phyloP scores from a whole-genome alignment of 2,329 filamentous ascomycete genomes.

The Xylariales sp. region DNA sequence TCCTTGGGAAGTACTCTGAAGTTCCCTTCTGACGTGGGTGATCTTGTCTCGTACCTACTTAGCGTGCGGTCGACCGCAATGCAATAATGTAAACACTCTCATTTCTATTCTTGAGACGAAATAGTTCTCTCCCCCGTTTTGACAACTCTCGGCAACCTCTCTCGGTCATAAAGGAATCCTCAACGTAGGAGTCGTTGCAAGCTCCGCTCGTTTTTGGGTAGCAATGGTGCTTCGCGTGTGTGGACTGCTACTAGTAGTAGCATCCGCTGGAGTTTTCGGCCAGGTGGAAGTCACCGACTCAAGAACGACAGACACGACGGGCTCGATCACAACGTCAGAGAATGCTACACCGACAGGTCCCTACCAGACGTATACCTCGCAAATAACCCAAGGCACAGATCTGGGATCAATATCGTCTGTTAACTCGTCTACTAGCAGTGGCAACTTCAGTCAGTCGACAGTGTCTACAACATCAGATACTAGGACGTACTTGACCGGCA shows the following conservation, averaged over 20 bases:
- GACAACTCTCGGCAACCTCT: no score
- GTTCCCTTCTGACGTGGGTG: background rate
- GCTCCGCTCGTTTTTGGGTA: no score
- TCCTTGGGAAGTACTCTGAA: background rate
- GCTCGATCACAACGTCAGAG: slow-evolving; percentile 24
- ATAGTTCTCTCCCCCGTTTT: no score
- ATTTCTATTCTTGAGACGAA: no score
- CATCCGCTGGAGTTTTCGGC: slow-evolving; percentile 18
- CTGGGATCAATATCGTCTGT: slow-evolving; percentile 21
- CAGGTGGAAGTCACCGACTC: slow-evolving; percentile 31
- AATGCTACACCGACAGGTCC: slow-evolving; percentile 36
- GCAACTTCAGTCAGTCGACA: slow-evolving; percentile 26
- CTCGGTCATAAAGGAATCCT: no score
- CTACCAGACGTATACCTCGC: slow-evolving; percentile 40
- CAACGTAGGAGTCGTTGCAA: no score
- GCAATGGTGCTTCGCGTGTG: slow-evolving; percentile 17
- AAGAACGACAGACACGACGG: slow-evolving; percentile 31
- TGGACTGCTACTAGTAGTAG: slow-evolving; percentile 20
- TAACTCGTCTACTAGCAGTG: slow-evolving; percentile 23
- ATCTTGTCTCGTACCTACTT: no score
- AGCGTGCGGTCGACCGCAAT: no score
- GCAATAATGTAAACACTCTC: no score
- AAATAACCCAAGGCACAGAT: slow-evolving; percentile 33
- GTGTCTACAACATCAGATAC: slow-evolving; percentile 18
- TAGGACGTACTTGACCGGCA: slow-evolving; percentile 41